Base-by-base conservation (phyloP, 2,329 filamentous ascomycete species). In the Epichloe coenophiala region DNA sequence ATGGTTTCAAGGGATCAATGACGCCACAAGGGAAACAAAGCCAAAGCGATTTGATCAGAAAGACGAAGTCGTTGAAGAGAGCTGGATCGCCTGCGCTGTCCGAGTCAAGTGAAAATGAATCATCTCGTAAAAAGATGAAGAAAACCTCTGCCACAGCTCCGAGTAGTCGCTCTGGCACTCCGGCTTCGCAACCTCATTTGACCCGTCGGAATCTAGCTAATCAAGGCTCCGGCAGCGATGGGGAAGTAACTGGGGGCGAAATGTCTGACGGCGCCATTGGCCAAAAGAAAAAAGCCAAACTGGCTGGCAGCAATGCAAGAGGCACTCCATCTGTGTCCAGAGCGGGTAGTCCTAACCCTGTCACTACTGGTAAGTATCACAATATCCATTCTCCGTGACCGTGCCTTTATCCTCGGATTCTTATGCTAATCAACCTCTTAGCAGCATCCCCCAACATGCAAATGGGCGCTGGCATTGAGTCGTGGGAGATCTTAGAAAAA, bases 71-170 rank as follows among this genome's bases (percentile, higher is more conserved):
- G 35, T 77, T 91, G 48, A 96, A 96, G 70, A 83, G 91, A 33
- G 78, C 87, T 35, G 88, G 89, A 17, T 95, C 89, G 15, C 88
- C 90, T 3, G 85, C 90, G 56, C 75, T 86, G 35, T 96, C 89
- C 2, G 91, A 97, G 63, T 88, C 88, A 9, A 95, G 88, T 63
- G 91, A 88, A 49, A 94, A 90, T 58, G 91, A 97, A 64, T 91
- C 87, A 1, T 80, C 83, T 23, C 84, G 93, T 69, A 88, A 87
- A 71, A 79, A 77, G 63, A 80, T 85, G 62, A 86, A 84, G 70
- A 85, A 84, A 63, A 76, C 80, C 54, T 67, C 68, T 2, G 65
- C 63, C 3, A 62, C 70, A 15, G 74, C 75, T 13, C 64, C 72
- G 2, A 71, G 70, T 49, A 81, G 78, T 53, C 76, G 78, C 19